These are phyloP conservation scores for Scheffersomyces stambukii DNA, from an alignment of 1,139 yeast genomes.

Conservation along the genomic window DNA sequence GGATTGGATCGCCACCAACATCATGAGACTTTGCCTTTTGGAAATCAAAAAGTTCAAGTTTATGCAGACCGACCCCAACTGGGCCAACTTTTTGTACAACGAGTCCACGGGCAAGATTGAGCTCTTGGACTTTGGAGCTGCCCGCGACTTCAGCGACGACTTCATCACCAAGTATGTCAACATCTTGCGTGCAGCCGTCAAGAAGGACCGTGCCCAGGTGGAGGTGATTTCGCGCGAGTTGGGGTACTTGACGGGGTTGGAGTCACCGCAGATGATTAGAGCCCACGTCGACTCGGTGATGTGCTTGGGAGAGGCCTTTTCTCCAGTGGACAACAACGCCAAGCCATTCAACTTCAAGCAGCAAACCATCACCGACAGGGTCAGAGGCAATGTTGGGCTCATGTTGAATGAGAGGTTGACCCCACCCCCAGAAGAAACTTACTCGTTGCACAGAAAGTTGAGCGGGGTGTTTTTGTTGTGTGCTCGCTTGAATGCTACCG, in stretches of 20 bases:
- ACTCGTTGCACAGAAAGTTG: slow-evolving; percentile 88
- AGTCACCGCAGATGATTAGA: slow-evolving; percentile 78
- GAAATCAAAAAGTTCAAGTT: slow-evolving; percentile 83
- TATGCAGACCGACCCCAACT: slow-evolving; percentile 99
- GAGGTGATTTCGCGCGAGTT: slow-evolving; percentile 63
- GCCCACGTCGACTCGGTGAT: slow-evolving; percentile 91
- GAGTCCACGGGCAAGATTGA: slow-evolving; percentile 64
- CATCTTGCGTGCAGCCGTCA: slow-evolving; percentile 73
- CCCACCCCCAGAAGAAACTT: slow-evolving; percentile 98
- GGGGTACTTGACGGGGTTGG: slow-evolving; percentile 91
- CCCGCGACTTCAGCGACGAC: slow-evolving; percentile 64
- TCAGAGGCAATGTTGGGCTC: slow-evolving; percentile 74
- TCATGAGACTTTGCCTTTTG: slow-evolving; percentile 80
- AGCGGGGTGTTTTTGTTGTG: slow-evolving; percentile 92
- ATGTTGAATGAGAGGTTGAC: slow-evolving; percentile 90
- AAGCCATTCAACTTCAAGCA: slow-evolving; percentile 63
- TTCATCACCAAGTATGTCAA: slow-evolving; percentile 69
- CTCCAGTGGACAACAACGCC: slow-evolving; percentile 47
- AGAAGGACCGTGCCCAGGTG: slow-evolving; percentile 61
- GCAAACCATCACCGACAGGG: slow-evolving; percentile 93
- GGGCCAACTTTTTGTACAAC: slow-evolving; percentile 95
- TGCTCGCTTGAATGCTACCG: slow-evolving; percentile 77
- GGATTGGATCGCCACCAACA: slow-evolving; percentile 77
- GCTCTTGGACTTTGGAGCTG: slow-evolving; percentile 91
- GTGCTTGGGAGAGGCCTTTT: slow-evolving; percentile 90